Evolutionary conservation across 805 yeast species (phyloP).

Genomic region (Cyberlindnera euphorbiae): DNA sequence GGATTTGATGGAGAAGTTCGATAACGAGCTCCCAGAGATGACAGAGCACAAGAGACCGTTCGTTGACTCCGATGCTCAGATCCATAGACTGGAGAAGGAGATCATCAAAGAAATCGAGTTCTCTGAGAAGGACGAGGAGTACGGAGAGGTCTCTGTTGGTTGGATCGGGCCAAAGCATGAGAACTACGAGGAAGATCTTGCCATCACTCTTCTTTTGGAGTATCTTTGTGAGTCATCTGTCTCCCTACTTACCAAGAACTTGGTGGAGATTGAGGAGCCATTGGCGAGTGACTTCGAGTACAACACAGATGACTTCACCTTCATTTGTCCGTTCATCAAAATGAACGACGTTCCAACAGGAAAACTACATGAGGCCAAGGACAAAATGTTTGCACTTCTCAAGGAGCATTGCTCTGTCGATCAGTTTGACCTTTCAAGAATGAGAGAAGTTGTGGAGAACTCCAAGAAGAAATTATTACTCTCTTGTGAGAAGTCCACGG

Average conservation of each 20-base stretch:
- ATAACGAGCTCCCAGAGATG: constrained; percentile 41
- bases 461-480: constrained; percentile 56
- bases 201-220: constrained; percentile 63
- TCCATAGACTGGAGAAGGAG: constrained; percentile 28
- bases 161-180: constrained; percentile 78
- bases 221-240: constrained; percentile 77
- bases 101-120: constrained; percentile 57
- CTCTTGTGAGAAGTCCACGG: constrained; percentile 59
- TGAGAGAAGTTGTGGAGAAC: constrained; percentile 65
- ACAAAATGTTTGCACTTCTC: constrained; percentile 46
- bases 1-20: constrained; percentile 55
- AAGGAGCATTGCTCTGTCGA: constrained; percentile 43
- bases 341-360: constrained; percentile 76
- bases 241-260: constrained; percentile 62
- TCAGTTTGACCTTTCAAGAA: constrained; percentile 56
- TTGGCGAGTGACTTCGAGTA: constrained; percentile 65
- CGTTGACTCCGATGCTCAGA: constrained; percentile 55
- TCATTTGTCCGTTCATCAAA: constrained; percentile 50
- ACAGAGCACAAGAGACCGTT: constrained; percentile 58
- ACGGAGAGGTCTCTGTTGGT: constrained; percentile 67
- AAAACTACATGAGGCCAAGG: constrained; percentile 48
- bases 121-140: constrained; percentile 84
- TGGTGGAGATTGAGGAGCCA: constrained; percentile 82
- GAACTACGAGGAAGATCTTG: constrained; percentile 52
- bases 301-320: constrained; percentile 69